A percentile compares a stretch with the other conserved stretches of the same genome.
These are phyloP conservation scores for Capronia americana DNA, from an alignment of 2,329 filamentous ascomycete species.

Conservation along the genomic window DNA sequence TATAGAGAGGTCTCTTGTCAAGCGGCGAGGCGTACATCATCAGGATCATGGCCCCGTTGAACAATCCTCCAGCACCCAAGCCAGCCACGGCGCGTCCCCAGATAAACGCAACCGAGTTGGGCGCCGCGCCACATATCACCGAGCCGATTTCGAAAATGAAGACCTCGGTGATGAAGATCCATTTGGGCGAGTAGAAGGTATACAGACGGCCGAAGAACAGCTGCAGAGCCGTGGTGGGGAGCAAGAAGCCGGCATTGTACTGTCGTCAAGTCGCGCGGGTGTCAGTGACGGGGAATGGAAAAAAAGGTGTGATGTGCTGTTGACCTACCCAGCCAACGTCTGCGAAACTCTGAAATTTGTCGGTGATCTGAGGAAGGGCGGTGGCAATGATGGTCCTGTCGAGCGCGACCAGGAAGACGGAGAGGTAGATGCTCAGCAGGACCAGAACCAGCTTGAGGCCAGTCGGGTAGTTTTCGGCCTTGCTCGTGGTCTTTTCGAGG, in stretches of 20 bases:
- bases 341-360: slow-evolving; percentile 54
- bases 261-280: background rate
- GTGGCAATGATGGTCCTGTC: slow-evolving; percentile 50
- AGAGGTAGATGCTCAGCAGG: slow-evolving; percentile 18
- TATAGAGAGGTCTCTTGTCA: slow-evolving; percentile 39
- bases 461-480: slow-evolving; percentile 19
- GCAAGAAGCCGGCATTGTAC: slow-evolving; percentile 18
- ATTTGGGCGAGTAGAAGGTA: slow-evolving; percentile 53
- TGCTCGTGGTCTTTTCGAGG: slow-evolving; percentile 18
- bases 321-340: slow-evolving; percentile 58
- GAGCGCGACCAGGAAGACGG: slow-evolving; percentile 19
- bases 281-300: slow-evolving; percentile 30
- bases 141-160: slow-evolving; percentile 53
- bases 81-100: slow-evolving; percentile 52
- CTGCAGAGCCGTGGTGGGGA: slow-evolving; percentile 44
- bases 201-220: slow-evolving; percentile 54
- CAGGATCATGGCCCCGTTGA: slow-evolving; percentile 47
- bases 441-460: slow-evolving; percentile 3
- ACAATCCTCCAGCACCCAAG: slow-evolving; percentile 48
- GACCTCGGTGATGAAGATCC: slow-evolving; percentile 50
- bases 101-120: slow-evolving; percentile 49
- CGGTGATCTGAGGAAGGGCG: slow-evolving; percentile 56
- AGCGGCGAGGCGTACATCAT: slow-evolving; percentile 41
- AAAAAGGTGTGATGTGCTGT: slow-evolving; percentile 54
- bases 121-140: slow-evolving; percentile 48